Evolutionary conservation across 2,329 filamentous ascomycete genomes (phyloP).

Genomic region (Hypoxylon sp.): DNA sequence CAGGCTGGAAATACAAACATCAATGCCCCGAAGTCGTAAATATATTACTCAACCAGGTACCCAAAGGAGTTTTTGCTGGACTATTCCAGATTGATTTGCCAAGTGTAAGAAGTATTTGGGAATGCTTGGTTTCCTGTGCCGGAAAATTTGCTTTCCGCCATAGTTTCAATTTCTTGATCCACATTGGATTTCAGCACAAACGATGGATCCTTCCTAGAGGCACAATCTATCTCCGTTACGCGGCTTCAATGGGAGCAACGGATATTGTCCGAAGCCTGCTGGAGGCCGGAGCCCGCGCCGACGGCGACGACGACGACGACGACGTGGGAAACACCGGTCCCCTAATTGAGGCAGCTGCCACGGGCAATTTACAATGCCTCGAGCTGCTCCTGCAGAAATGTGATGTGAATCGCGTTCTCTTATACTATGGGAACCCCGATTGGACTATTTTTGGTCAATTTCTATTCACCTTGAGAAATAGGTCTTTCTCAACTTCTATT

Average conservation of each 20-base stretch:
- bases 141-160: constrained; percentile 2
- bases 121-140: background rate
- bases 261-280: constrained; percentile 6
- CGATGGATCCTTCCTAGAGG: constrained; percentile 12
- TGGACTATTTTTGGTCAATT: background rate
- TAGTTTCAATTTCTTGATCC: constrained; percentile 7
- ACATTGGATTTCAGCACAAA: constrained; percentile 3
- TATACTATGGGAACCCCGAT: no score
- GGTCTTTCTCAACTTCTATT: background rate
- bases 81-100: constrained; percentile 11
- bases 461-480: background rate
- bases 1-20: background rate
- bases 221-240: constrained; percentile 3
- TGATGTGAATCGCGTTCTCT: constrained; percentile 2
- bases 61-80: background rate
- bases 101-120: constrained; percentile 13
- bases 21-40: constrained; percentile 1
- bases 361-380: constrained; percentile 14
- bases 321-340: background rate
- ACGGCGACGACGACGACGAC: background rate
- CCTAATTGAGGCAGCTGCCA: constrained; percentile 16
- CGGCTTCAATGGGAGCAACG: constrained; percentile 6
- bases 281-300: constrained; percentile 12
- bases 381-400: constrained; percentile 9
- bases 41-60: constrained; percentile 9